phyloP scores from a whole-genome alignment of 2,329 filamentous ascomycete genomes.

The Metarhizium rileyi region DNA sequence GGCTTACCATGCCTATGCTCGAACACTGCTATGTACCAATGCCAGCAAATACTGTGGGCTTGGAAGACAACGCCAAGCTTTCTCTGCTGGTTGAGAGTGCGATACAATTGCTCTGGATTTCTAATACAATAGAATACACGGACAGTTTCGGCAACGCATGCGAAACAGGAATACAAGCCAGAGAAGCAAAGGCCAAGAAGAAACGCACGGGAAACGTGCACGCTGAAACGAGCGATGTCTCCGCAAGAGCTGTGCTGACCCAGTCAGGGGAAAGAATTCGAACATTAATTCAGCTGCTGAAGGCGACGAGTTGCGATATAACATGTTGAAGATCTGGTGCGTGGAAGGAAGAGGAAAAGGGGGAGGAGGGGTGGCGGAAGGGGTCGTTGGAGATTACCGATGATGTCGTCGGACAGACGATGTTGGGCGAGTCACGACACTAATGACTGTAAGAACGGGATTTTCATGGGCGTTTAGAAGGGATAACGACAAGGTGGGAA shows the following conservation, averaged over 20 bases:
- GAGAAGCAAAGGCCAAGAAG: constrained; percentile 36
- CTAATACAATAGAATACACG: constrained; percentile 25
- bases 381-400: no score
- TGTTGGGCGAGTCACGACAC: neutral
- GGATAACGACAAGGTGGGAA: neutral
- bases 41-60: constrained; percentile 49
- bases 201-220: constrained; percentile 26
- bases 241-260: constrained; percentile 33
- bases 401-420: neutral
- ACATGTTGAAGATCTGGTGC: constrained; percentile 4
- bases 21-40: constrained; percentile 54
- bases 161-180: constrained; percentile 37
- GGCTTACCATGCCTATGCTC: constrained; percentile 36
- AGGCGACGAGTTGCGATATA: constrained; percentile 11
- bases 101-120: constrained; percentile 40
- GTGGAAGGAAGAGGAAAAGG: no score
- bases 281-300: constrained; percentile 27
- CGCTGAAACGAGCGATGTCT: constrained; percentile 26
- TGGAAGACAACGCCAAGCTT: constrained; percentile 63
- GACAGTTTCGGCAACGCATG: constrained; percentile 28
- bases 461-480: neutral
- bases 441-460: neutral
- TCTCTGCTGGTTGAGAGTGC: constrained; percentile 59
- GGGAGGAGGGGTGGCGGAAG: no score
- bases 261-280: constrained; percentile 35